phyloP scores from a whole-genome alignment of 129 eudicot species.

The Chrysanthemum lavandulifolium region DNA sequence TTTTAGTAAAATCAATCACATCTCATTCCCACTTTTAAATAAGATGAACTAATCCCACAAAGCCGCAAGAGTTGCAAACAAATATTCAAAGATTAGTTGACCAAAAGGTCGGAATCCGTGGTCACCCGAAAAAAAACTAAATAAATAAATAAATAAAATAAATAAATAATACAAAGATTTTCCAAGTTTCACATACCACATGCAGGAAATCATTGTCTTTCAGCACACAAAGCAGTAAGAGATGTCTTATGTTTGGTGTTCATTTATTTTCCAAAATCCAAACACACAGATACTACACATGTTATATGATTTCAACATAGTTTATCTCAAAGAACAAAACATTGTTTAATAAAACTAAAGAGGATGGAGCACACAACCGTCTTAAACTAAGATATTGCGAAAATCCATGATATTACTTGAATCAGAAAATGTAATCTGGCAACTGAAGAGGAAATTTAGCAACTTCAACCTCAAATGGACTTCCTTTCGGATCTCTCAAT shows the following conservation, averaged over 20 bases:
- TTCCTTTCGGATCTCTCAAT: conserved; percentile 61
- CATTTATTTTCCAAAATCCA: background rate
- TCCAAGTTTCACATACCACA: conserved; percentile 17
- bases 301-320: conserved; percentile 1
- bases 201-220: background rate
- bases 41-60: background rate
- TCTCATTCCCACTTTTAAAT: too few species aligned
- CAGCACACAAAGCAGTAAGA: conserved; percentile 6
- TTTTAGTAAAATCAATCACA: too few species aligned
- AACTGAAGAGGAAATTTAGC: conserved; percentile 56
- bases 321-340: background rate
- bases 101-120: too few species aligned
- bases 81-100: background rate
- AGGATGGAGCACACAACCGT: background rate
- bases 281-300: background rate
- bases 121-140: too few species aligned
- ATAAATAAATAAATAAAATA: too few species aligned
- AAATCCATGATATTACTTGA: conserved; percentile 12
- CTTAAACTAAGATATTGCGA: background rate
- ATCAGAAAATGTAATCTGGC: conserved; percentile 86
- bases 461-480: conserved; percentile 69
- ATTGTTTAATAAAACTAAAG: background rate
- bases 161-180: background rate
- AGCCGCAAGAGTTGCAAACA: background rate
- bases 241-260: background rate